phyloP scores from a whole-genome alignment of 2,329 filamentous ascomycete species.

The Dothistroma pini region DNA sequence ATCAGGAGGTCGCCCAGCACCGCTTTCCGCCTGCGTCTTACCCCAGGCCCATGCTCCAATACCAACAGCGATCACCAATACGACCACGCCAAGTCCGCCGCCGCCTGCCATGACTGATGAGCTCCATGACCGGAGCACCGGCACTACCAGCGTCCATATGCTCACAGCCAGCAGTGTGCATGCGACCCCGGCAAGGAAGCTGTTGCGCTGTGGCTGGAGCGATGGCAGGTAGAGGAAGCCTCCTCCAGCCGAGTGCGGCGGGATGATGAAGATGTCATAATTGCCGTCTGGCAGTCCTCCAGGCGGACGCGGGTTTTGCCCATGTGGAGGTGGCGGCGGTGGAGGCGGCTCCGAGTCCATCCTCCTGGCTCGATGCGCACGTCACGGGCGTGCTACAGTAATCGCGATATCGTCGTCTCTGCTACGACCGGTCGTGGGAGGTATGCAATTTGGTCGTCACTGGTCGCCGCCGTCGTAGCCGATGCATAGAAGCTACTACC shows the following conservation, averaged over 20 bases:
- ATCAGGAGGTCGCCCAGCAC: slow-evolving; percentile 28
- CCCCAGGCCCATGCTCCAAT: slow-evolving; percentile 75
- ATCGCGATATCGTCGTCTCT: neutral
- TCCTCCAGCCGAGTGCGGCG: slow-evolving; percentile 80
- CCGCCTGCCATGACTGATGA: slow-evolving; percentile 62
- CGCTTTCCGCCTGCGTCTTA: slow-evolving; percentile 56
- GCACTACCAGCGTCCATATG: slow-evolving; percentile 69
- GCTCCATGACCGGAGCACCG: slow-evolving; percentile 71
- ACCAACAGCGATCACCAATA: slow-evolving; percentile 70
- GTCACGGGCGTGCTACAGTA: neutral
- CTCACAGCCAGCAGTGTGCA: slow-evolving; percentile 69
- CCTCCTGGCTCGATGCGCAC: slow-evolving; percentile 6
- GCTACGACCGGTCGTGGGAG: slow-evolving; percentile 12
- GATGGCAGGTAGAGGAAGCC: slow-evolving; percentile 96
- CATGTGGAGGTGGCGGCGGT: slow-evolving; percentile 82
- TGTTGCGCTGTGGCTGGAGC: slow-evolving; percentile 78
- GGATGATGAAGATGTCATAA: slow-evolving; percentile 97
- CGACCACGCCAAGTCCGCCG: slow-evolving; percentile 67
- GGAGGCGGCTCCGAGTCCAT: slow-evolving; percentile 53
- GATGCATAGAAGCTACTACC: slow-evolving; percentile 18
- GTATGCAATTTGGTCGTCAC: slow-evolving; percentile 12
- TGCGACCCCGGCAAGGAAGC: slow-evolving; percentile 82
- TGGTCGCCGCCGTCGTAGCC: slow-evolving; percentile 12
- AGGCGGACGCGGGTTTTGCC: slow-evolving; percentile 67
- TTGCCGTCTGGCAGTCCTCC: slow-evolving; percentile 78